phyloP scores from a whole-genome alignment of 148 eudicot genomes.

The Cornus florida region DNA sequence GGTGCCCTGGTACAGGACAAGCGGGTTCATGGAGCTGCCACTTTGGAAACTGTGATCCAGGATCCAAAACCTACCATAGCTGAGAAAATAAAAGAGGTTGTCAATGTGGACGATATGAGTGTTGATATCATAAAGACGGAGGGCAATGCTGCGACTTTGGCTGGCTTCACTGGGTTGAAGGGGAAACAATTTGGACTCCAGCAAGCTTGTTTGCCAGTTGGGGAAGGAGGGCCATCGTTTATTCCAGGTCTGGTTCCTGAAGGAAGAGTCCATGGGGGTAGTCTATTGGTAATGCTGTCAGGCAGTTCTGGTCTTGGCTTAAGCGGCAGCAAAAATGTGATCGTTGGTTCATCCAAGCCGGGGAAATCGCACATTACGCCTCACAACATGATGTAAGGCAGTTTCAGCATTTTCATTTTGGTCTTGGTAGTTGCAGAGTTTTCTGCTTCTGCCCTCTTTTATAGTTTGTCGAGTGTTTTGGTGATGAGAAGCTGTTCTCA shows the following conservation, averaged over 20 bases:
- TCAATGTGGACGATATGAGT: slow-evolving; percentile 30
- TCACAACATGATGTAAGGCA: slow-evolving; percentile 49
- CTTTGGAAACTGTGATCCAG: slow-evolving; percentile 59
- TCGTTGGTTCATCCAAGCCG: slow-evolving; percentile 24
- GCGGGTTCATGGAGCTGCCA: slow-evolving; percentile 90
- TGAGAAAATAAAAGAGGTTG: slow-evolving; percentile 28
- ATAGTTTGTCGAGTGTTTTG: slow-evolving; percentile 10
- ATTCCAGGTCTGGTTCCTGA: slow-evolving; percentile 46
- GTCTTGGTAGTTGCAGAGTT: not conserved
- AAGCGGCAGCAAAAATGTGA: slow-evolving; percentile 16
- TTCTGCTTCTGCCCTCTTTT: not conserved
- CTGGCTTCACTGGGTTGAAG: slow-evolving; percentile 53
- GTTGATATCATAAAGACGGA: slow-evolving; percentile 28
- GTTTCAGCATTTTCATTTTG: slow-evolving; percentile 1
- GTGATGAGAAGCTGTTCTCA: not conserved
- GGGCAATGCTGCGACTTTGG: slow-evolving; percentile 12
- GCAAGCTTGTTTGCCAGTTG: slow-evolving; percentile 26
- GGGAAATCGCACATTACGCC: slow-evolving; percentile 32
- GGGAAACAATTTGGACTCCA: slow-evolving; percentile 31
- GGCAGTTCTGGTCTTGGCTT: slow-evolving; percentile 30
- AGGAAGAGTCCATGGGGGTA: slow-evolving; percentile 95
- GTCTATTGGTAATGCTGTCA: slow-evolving; percentile 64
- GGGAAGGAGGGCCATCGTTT: slow-evolving; percentile 23
- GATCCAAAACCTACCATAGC: slow-evolving; percentile 32
- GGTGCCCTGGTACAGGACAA: slow-evolving; percentile 86